Evolutionary conservation across 2,329 filamentous ascomycete species (phyloP), one percentile per base, ranked within the genome.

Genomic region (Xylariaceae sp.): DNA sequence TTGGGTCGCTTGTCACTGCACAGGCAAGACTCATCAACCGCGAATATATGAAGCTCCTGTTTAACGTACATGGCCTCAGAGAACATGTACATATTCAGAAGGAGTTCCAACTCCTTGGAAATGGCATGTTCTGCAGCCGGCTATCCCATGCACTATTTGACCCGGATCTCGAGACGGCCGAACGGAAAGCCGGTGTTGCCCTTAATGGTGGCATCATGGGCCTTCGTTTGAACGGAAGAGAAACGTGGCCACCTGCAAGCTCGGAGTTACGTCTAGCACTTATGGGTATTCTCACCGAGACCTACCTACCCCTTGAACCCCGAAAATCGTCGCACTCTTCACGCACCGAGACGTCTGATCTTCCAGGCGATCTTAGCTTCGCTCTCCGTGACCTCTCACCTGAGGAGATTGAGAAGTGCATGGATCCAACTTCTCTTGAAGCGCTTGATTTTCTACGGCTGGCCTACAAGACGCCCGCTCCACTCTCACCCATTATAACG

Each of bases 381-480:
- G 85, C 90, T 0, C 88, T 99, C 23, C 88, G 94, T 44, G 88
- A 93, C 66, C 80, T 97, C 62, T 82, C 86, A 0, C 80, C 85
- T 6, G 86, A 88, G 51, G 92, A 97, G 66, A 89, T 96, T 52
- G 84, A 91, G 55, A 86, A 82, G 62, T 93, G 92, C 73, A 87
- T 95, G 80, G 84, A 97, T 67, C 87, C 91, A 0, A 83, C 90
- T 69, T 88, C 88, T 0, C 81, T 97, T 15, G 87, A 93, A 70
- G 94, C 94, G 0, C 79, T 97, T n/a, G 94, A 97, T 73, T 97
- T 99, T 69, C 78, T 99, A 13, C 85, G 90, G 1, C 77, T 99
- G 6, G 88, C 92, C 51, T 97, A 97, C 74, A 89, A 88, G 47
- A 81, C 92, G 0, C 88, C 92, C 0, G 73, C 82, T 0, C 84